These are phyloP conservation scores for Taxillus chinensis DNA, from an alignment of 164 flowering plant species.

Conservation along the genomic window DNA sequence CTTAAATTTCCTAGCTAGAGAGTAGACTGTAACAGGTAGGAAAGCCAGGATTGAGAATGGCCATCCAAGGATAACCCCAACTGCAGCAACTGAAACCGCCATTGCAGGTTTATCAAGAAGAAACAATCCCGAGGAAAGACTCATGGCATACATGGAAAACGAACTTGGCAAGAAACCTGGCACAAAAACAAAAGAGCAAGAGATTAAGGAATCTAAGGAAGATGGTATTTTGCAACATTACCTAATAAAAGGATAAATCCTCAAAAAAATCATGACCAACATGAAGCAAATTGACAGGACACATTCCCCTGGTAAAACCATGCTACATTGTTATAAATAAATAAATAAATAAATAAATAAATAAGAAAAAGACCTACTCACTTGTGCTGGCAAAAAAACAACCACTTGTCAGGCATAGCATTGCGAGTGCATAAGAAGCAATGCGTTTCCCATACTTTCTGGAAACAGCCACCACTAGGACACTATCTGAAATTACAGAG, in stretches of 20 bases:
- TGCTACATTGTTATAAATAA: background rate
- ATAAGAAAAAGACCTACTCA: slow-evolving; percentile 25
- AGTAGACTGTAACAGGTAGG: slow-evolving; percentile 63
- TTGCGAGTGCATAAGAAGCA: slow-evolving; percentile 83
- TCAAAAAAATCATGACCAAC: background rate
- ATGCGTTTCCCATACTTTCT: slow-evolving; percentile 90
- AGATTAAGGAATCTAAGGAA: slow-evolving; percentile 5
- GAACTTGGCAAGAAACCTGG: slow-evolving; percentile 98
- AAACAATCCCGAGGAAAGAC: slow-evolving; percentile 77
- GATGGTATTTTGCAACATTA: background rate
- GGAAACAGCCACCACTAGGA: slow-evolving; percentile 78
- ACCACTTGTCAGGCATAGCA: slow-evolving; percentile 94
- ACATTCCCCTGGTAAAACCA: background rate
- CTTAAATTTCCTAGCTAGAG: slow-evolving; percentile 51
- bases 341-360: slow-evolving; percentile 4
- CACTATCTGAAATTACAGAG: slow-evolving; percentile 66
- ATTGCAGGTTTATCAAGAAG: slow-evolving; percentile 65
- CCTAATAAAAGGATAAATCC: background rate
- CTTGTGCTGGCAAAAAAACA: slow-evolving; percentile 98
- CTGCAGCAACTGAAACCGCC: slow-evolving; percentile 77
- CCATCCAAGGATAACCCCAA: slow-evolving; percentile 93
- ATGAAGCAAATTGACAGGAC: background rate
- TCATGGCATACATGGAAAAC: slow-evolving; percentile 92
- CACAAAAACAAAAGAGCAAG: slow-evolving; percentile 2
- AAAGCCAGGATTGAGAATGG: slow-evolving; percentile 89